Conservation (phyloP, 2,329 filamentous ascomycete species). For the Epichloe uncinata region DNA sequence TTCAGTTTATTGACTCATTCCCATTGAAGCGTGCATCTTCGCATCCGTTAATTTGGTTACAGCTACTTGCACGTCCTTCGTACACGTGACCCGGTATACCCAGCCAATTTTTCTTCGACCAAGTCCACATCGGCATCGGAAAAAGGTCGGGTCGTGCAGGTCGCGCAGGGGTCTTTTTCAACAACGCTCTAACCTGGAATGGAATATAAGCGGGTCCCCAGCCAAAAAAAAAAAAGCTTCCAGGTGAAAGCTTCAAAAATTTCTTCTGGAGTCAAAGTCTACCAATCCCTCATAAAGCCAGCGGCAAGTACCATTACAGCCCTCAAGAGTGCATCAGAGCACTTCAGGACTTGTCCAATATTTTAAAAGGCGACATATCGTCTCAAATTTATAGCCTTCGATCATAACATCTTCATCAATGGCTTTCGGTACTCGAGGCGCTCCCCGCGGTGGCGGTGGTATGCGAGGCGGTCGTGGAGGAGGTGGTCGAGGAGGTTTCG, state of each 20-base stretch:
- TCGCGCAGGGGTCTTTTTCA: background rate
- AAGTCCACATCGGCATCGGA: background rate
- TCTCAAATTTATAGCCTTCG: background rate
- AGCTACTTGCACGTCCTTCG: background rate
- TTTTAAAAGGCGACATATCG: background rate
- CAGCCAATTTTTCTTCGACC: background rate
- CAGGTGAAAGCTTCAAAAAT: conserved; percentile 24
- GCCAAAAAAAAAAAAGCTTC: conserved; percentile 13
- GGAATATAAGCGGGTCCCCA: conserved; percentile 6
- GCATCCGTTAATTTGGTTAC: background rate
- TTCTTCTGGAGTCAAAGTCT: conserved; percentile 17
- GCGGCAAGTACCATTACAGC: conserved; percentile 10
- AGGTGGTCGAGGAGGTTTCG: conserved; percentile 14
- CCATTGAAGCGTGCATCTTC: background rate
- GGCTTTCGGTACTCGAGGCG: conserved; percentile 16
- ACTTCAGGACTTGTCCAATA: background rate
- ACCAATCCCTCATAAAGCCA: background rate
- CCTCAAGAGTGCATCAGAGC: conserved; percentile 1
- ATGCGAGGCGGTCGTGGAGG: conserved; percentile 13
- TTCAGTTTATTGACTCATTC: background rate
- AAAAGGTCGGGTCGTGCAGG: conserved; percentile 6
- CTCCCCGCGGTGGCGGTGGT: conserved; percentile 8
- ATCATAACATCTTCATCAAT: conserved; percentile 9
- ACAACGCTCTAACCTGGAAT: conserved; percentile 6
- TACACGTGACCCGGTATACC: background rate